Conservation (phyloP, 192 early-diverging fungal species). For the Backusella westeae region DNA sequence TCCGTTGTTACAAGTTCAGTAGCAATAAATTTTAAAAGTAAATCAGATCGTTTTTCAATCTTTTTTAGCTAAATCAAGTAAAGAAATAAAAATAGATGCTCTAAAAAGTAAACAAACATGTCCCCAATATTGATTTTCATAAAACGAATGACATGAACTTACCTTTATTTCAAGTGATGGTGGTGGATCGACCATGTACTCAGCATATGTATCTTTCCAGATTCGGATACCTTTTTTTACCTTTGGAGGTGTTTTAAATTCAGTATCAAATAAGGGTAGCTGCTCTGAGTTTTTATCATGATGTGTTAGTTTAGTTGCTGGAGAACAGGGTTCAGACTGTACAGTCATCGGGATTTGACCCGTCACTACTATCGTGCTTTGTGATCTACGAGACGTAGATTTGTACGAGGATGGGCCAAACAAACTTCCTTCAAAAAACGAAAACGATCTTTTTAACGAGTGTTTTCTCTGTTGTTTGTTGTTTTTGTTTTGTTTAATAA, state of each 20-base stretch:
- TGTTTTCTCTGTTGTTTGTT: neutral
- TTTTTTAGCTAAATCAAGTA: neutral
- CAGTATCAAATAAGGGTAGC: neutral
- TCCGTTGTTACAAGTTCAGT: conserved; percentile 47
- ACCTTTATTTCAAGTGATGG: neutral
- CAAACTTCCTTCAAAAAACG: conserved; percentile 10
- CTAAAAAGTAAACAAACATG: neutral
- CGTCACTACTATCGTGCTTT: conserved; percentile 2
- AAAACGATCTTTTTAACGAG: neutral
- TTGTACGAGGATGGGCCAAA: neutral
- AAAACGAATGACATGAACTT: neutral
- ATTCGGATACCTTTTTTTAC: neutral
- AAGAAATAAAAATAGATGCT: neutral
- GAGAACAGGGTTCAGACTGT: neutral
- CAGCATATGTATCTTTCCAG: conserved; percentile 5
- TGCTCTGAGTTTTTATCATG: neutral
- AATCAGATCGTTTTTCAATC: neutral
- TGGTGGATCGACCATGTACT: conserved; percentile 1
- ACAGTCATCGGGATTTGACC: neutral
- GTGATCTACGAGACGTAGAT: conserved; percentile 5
- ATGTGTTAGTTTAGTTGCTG: too few relatives aligned
- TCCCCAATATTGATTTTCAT: neutral
- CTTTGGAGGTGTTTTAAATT: neutral
- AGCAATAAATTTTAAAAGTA: conserved; percentile 34
- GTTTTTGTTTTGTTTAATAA: neutral